Evolutionary conservation across 2,329 filamentous ascomycete genomes (phyloP).

Genomic region (Alternaria viburni): DNA sequence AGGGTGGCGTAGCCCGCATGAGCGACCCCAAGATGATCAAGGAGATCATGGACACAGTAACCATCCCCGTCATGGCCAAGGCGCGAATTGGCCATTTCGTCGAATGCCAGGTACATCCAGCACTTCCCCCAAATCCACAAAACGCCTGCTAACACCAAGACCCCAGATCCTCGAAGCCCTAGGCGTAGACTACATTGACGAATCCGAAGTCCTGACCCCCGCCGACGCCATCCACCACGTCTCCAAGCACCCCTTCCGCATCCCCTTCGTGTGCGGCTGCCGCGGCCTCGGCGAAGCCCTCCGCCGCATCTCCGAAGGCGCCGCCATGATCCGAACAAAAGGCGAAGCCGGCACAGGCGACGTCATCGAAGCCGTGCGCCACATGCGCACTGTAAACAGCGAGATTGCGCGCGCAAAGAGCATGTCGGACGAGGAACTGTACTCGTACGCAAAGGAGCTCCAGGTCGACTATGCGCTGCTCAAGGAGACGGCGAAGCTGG

Average conservation of each 20-base stretch:
- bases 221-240: slow-evolving; percentile 92
- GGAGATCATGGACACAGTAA: slow-evolving; percentile 92
- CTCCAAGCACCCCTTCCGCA: slow-evolving; percentile 80
- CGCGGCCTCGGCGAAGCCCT: slow-evolving; percentile 93
- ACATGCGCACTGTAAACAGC: slow-evolving; percentile 88
- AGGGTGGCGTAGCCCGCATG: slow-evolving; percentile 97
- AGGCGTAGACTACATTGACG: slow-evolving; percentile 97
- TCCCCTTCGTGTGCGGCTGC: slow-evolving; percentile 96
- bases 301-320: slow-evolving; percentile 87
- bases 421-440: slow-evolving; percentile 74
- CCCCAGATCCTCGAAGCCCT: slow-evolving; percentile 87
- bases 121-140: not conserved
- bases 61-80: slow-evolving; percentile 99
- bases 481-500: slow-evolving; percentile 84
- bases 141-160: not conserved
- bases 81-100: slow-evolving; percentile 97
- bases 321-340: slow-evolving; percentile 98
- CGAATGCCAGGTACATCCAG: slow-evolving; percentile 75
- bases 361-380: slow-evolving; percentile 92
- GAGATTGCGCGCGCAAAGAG: slow-evolving; percentile 76
- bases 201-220: slow-evolving; percentile 95
- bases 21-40: slow-evolving; percentile 93
- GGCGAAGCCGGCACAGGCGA: slow-evolving; percentile 97
- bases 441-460: slow-evolving; percentile 81
- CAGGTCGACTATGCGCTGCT: slow-evolving; percentile 79